Percentiles rank a stretch among this genome's conserved stretches.
These are phyloP conservation scores for Aspergillus fructus DNA, from an alignment of 2,329 filamentous ascomycete genomes.

Conservation along the genomic window DNA sequence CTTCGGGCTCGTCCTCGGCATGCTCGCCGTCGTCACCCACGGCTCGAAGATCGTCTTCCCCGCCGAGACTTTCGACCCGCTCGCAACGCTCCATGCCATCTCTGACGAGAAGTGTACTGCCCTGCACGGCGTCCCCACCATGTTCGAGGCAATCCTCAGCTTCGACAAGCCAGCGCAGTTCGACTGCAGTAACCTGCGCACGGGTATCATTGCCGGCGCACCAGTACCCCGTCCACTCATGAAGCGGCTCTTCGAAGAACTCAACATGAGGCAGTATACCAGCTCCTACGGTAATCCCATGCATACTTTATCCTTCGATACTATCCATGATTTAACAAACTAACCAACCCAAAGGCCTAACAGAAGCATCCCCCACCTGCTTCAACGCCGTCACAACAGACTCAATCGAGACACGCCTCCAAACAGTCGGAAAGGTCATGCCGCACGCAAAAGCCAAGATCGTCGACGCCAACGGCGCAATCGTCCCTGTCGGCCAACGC, in stretches of 20 bases:
- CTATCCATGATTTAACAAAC: no score
- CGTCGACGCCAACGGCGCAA: slow-evolving; percentile 61
- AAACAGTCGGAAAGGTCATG: slow-evolving; percentile 73
- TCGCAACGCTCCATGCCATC: slow-evolving; percentile 65
- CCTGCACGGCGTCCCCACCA: slow-evolving; percentile 77
- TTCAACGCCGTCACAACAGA: slow-evolving; percentile 79
- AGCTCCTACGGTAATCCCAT: slow-evolving; percentile 55
- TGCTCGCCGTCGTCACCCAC: slow-evolving; percentile 71
- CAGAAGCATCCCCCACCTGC: slow-evolving; percentile 75
- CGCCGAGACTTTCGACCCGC: slow-evolving; percentile 69
- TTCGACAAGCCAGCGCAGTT: slow-evolving; percentile 50
- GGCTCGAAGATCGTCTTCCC: slow-evolving; percentile 76
- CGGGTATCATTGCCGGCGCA: slow-evolving; percentile 76
- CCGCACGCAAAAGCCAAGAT: slow-evolving; percentile 77
- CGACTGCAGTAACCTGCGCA: slow-evolving; percentile 59
- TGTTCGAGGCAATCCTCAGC: slow-evolving; percentile 69
- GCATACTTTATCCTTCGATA: not conserved
- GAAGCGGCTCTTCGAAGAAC: slow-evolving; percentile 66
- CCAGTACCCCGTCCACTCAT: slow-evolving; percentile 74
- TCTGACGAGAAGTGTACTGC: slow-evolving; percentile 69
- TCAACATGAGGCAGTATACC: slow-evolving; percentile 74
- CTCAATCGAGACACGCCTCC: slow-evolving; percentile 63
- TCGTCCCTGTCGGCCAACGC: slow-evolving; percentile 65
- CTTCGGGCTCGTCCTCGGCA: slow-evolving; percentile 75
- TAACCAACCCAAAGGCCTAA: slow-evolving; percentile 51